phyloP scores from a whole-genome alignment of 306 rosid species.

The Luffa acutangula region DNA sequence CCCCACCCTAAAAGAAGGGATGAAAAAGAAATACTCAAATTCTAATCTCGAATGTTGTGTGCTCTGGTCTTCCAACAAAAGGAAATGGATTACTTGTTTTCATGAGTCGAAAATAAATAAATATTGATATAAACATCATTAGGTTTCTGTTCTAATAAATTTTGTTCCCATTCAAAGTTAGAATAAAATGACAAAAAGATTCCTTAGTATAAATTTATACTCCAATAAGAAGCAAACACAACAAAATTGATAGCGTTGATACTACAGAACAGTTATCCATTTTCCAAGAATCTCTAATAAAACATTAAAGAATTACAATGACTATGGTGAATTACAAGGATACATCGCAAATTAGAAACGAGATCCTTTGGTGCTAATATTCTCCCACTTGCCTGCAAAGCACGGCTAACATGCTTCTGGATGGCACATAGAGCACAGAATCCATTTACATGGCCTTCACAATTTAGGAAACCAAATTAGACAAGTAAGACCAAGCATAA shows the following conservation, averaged over 20 bases:
- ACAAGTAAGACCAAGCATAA: neutral
- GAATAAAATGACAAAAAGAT: neutral
- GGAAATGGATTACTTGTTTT: neutral
- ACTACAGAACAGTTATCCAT: neutral
- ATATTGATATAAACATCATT: neutral
- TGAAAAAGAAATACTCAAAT: neutral
- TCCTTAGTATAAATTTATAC: neutral
- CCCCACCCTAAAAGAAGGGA: neutral
- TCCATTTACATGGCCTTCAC: constrained; percentile 72
- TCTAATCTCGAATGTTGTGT: neutral
- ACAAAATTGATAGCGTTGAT: neutral
- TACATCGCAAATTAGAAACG: constrained; percentile 78
- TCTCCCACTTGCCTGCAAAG: constrained; percentile 70
- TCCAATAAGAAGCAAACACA: neutral
- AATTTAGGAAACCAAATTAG: constrained; percentile 9
- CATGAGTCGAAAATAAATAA: neutral
- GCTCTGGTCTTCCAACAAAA: neutral
- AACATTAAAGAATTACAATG: neutral
- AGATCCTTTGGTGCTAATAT: constrained; percentile 66
- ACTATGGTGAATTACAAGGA: constrained; percentile 31
- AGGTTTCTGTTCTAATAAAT: neutral
- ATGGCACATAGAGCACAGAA: constrained; percentile 97
- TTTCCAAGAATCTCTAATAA: neutral
- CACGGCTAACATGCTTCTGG: constrained; percentile 90
- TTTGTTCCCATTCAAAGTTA: neutral